These are phyloP conservation scores for Arabidopsis suecica DNA, from an alignment of 345 rosid genomes.

Conservation along the genomic window DNA sequence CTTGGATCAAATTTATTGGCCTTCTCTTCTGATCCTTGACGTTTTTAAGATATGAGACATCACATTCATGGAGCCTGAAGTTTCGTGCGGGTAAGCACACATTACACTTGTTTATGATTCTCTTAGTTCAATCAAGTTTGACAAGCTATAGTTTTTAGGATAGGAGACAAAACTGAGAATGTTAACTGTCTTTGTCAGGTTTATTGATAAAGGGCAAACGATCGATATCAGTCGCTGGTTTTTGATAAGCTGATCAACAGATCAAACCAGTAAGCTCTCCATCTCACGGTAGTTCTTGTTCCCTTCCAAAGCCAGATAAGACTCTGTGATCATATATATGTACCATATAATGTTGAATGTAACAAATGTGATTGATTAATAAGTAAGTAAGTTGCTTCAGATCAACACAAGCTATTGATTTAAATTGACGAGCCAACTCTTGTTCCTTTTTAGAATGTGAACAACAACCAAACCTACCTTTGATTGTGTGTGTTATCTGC, in stretches of 20 bases:
- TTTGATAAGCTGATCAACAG: slow-evolving; percentile 30
- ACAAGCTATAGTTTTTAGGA: not conserved
- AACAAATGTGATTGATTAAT: slow-evolving; percentile 22
- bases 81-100: slow-evolving; percentile 13
- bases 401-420: slow-evolving; percentile 38
- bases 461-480: slow-evolving; percentile 32
- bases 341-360: not conserved
- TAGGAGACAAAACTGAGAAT: slow-evolving; percentile 9
- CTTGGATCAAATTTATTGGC: not conserved
- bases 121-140: not conserved
- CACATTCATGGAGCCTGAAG: slow-evolving; percentile 18
- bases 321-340: not conserved
- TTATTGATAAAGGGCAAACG: slow-evolving; percentile 11
- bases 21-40: slow-evolving; percentile 15
- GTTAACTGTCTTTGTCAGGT: not conserved
- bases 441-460: slow-evolving; percentile 18
- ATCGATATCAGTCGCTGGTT: slow-evolving; percentile 15
- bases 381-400: slow-evolving; percentile 33
- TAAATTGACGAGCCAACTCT: slow-evolving; percentile 40
- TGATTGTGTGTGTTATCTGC: slow-evolving; percentile 40
- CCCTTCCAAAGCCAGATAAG: slow-evolving; percentile 16
- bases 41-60: slow-evolving; percentile 4
- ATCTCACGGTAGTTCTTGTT: slow-evolving; percentile 21
- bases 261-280: slow-evolving; percentile 24
- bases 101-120: slow-evolving; percentile 15